Evolutionary conservation across 129 eudicot species (phyloP), one percentile per base, ranked within the genome.

Genomic region (Scalesia atractyloides): DNA sequence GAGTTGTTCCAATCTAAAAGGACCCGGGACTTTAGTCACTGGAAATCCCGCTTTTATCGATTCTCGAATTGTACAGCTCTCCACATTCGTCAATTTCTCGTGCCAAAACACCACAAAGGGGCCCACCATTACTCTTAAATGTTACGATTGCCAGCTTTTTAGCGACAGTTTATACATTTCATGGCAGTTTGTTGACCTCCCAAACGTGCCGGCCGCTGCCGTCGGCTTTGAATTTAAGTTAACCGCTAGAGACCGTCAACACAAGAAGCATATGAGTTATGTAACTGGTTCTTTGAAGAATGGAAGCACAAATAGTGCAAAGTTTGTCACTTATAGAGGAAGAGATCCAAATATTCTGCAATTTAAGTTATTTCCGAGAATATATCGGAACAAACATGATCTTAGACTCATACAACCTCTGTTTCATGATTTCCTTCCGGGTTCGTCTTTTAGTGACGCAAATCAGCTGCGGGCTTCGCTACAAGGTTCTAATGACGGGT

Each of bases 401-500:
- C 81, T 94, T 1, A 90, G 80, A 84, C 99, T 94, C 82, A 84
- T 94, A 74, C 99, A 94, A 53, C 99, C 99, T 68, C 83, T 90
- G 47, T 84, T 94, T 81, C 96, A 94, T 68, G 97, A 94, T 64
- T 94, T 94, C 69, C 77, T 94, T 22, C 99, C 96, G 22, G 98
- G 99, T 77, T 88, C 99, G 15, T 84, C 72, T 83, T 75, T 73
- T 83, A 50, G 84, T 30, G 96, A 90, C 30, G 68, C 65, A 59
- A 86, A 66, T 73, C 93, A 83, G 64, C 85, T 94, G 62, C 95
- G 72, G 76, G 79, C 82, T 4, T 90, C 99, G 5, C 86, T 94
- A 33, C 80, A 90, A 64, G 84, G 76, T 62, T 76, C 91, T 73
- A 78, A 24, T 13, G 83, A 86, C 84, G 99, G 99, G 69, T 51